These are phyloP conservation scores for Amborella trichopoda DNA, from an alignment of 164 flowering plant species.

Conservation along the genomic window DNA sequence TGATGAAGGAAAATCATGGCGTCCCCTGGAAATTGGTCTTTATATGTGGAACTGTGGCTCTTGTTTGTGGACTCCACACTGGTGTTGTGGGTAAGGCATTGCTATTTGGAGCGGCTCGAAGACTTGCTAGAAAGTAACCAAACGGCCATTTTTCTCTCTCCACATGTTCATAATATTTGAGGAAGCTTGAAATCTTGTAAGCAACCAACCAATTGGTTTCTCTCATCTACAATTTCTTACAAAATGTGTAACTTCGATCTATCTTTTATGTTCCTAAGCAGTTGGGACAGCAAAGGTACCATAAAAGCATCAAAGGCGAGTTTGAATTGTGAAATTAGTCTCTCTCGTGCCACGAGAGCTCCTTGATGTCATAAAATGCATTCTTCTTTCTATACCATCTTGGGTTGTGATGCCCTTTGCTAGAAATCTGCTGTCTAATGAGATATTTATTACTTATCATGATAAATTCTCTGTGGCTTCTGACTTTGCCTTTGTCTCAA, in stretches of 20 bases:
- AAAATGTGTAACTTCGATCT: background rate
- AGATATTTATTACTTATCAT: no score
- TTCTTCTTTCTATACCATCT: no score
- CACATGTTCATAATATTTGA: background rate
- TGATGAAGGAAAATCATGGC: constrained; percentile 16
- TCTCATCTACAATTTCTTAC: background rate
- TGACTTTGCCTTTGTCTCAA: no score
- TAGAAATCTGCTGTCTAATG: no score
- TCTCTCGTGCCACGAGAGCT: no score
- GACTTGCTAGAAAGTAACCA: constrained; percentile 35
- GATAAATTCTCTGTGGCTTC: no score
- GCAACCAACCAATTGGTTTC: background rate
- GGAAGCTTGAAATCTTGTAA: background rate
- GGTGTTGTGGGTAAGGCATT: constrained; percentile 58
- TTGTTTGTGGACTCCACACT: constrained; percentile 62
- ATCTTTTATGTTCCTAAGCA: background rate
- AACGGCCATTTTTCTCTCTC: background rate
- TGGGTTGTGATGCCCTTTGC: no score
- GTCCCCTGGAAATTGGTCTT: constrained; percentile 74
- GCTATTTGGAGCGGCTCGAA: constrained; percentile 65
- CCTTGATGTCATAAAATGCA: no score
- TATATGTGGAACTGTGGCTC: constrained; percentile 65
- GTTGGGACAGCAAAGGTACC: background rate
- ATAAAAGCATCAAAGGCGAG: no score
- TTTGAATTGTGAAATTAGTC: no score